Evolutionary conservation across 108 stramenopile species (phyloP).

Genomic region (Fragilariopsis cylindrus): DNA sequence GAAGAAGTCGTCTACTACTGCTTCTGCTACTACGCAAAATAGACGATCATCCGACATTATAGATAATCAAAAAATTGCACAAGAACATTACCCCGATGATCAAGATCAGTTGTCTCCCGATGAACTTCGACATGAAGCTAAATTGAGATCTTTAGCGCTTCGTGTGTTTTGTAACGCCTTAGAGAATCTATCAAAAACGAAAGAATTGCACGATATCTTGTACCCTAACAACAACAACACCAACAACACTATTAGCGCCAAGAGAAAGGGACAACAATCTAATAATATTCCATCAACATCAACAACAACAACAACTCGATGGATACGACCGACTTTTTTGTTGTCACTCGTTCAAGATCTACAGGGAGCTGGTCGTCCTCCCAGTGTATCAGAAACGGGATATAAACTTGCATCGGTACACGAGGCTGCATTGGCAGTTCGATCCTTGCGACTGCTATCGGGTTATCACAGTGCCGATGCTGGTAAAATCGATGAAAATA

Average conservation of each 20-base stretch:
- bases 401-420: conserved; percentile 38
- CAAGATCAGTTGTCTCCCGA: not conserved
- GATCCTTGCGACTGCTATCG: conserved; percentile 38
- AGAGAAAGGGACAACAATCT: not conserved
- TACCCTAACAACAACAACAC: not conserved
- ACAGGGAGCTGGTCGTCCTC: conserved; percentile 42
- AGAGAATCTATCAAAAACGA: conserved; percentile 15
- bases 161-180: conserved; percentile 50
- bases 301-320: not conserved
- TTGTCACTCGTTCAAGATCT: conserved; percentile 37
- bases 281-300: conserved; percentile 12
- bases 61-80: too few species aligned
- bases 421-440: conserved; percentile 47
- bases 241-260: not conserved
- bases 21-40: not conserved
- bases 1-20: not conserved
- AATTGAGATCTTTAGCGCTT: conserved; percentile 36
- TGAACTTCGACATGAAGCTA: conserved; percentile 39
- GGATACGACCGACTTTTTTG: conserved; percentile 21
- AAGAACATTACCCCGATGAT: not conserved
- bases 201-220: conserved; percentile 19
- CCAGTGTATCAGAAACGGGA: conserved; percentile 34
- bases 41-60: too few species aligned
- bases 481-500: not conserved
- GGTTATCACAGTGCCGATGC: not conserved